Evolutionary conservation across 441 rosid genomes (phyloP).

Genomic region (Hypseocharis bilobata): DNA sequence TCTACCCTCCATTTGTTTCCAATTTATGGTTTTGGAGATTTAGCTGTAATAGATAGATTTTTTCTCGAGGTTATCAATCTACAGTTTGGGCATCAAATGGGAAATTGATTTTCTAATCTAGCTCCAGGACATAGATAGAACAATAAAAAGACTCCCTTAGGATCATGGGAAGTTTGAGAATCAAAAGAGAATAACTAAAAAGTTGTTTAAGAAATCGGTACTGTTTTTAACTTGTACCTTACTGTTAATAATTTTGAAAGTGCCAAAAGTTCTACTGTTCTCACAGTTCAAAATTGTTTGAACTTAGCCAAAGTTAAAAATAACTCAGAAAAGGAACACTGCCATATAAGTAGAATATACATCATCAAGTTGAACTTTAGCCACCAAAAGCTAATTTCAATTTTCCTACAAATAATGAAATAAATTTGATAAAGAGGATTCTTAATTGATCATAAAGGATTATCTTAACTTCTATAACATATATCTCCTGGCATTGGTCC

Average conservation of each 20-base stretch:
- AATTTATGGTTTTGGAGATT: neutral
- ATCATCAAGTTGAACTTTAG: neutral
- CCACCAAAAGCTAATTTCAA: neutral
- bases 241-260: neutral
- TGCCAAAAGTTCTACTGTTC: neutral
- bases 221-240: neutral
- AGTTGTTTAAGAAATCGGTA: neutral
- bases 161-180: neutral
- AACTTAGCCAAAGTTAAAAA: neutral
- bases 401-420: neutral
- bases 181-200: neutral
- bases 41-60: neutral
- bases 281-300: too few species aligned
- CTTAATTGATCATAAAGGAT: neutral
- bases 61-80: neutral
- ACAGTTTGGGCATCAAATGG: neutral
- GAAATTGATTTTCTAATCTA: neutral
- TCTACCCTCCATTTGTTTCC: neutral
- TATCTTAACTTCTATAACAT: neutral
- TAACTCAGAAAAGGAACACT: neutral
- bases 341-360: neutral
- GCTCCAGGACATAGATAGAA: neutral
- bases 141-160: neutral
- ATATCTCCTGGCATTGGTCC: too few species aligned
- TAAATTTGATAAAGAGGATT: neutral